These are phyloP conservation scores for Phanerochaete carnosa DNA, from an alignment of 768 basidiomycete genomes.

Conservation along the genomic window DNA sequence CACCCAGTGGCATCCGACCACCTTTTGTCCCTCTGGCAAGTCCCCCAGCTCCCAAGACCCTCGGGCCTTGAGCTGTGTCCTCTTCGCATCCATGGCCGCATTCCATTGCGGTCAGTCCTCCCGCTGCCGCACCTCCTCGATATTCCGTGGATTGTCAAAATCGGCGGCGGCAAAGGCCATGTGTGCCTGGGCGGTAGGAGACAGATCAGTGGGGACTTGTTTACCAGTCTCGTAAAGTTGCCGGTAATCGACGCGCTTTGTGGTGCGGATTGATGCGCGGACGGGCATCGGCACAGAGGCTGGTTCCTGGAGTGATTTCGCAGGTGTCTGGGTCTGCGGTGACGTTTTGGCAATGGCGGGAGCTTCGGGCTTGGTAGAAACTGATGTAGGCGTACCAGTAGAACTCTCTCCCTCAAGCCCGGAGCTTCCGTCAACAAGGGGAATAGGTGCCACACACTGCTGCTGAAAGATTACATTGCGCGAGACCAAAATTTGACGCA, in stretches of 20 bases:
- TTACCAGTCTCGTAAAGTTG: not conserved
- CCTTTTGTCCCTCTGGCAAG: slow-evolving; percentile 28
- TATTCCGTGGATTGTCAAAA: not conserved
- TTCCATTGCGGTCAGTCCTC: slow-evolving; percentile 14
- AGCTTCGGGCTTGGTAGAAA: not conserved
- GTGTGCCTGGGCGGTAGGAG: not conserved
- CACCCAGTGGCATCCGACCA: slow-evolving; percentile 33
- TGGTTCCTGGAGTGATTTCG: too few species aligned
- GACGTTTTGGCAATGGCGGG: not conserved
- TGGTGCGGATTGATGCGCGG: too few species aligned
- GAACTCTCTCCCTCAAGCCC: slow-evolving; percentile 8
- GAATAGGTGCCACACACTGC: not conserved
- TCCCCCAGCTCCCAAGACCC: slow-evolving; percentile 18
- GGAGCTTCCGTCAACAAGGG: not conserved
- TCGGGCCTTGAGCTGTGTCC: slow-evolving; percentile 7
- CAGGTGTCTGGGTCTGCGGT: too few species aligned
- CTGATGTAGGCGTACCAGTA: too few species aligned
- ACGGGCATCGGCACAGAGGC: too few species aligned
- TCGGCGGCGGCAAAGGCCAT: not conserved
- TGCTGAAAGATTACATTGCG: slow-evolving; percentile 7
- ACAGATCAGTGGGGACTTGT: not conserved
- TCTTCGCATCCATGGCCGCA: slow-evolving; percentile 15
- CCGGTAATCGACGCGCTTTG: not conserved
- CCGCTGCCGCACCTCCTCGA: slow-evolving; percentile 1
- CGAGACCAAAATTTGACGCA: slow-evolving; percentile 3